Base-by-base conservation (phyloP, 257 asterid species). In the Rhazya stricta region DNA sequence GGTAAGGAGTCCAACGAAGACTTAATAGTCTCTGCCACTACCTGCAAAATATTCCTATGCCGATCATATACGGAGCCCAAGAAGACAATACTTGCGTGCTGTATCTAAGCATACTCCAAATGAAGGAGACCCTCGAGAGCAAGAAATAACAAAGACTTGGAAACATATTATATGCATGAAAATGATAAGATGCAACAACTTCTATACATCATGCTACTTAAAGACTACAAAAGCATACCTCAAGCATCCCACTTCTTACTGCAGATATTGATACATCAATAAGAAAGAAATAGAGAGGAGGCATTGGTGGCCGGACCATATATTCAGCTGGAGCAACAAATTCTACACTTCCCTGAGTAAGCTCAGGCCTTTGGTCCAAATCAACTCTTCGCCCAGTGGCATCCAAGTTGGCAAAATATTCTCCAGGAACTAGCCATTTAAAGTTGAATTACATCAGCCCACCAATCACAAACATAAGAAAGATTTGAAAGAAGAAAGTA, bases 291-390 rank as follows among this genome's bases (percentile, higher is more conserved):
- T 86, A 94, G 58, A 83, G 76, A 30, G 98, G 98, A 7, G 98
- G 96, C 97, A 93, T 94, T 65, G 98, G 98, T 75, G 97, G 95
- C 62, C 97, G 96, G 87, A 91, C 89, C 97, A 94, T 94, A 83
- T 94, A 94, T 71, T 94, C 98, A 73, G 97, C 87, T 71, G 98
- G 97, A 71, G 98, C 98, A 74, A 91, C 87, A 80, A 85, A 90
- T 79, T 94, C 98, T 65, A 94, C 97, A 81, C 96, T 90, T 23
- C 98, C 98, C 83, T 89, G 86, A 21, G 82, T 84, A 68, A 94
- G 97, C 81, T 94, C 97, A 77, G 97, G 98, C 72, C 97, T 85
- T 76, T 87, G 98, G 80, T 94, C 94, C 91, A 94, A 76, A 83
- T 94, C 98, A 71, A 81, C 78, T 86, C 98, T 86, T 83, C 87